Percentiles rank a stretch among this genome's conserved stretches.
These are phyloP conservation scores for Cutaneotrichosporon sp. DNA, from an alignment of 1,284 basidiomycete species.

Conservation along the genomic window DNA sequence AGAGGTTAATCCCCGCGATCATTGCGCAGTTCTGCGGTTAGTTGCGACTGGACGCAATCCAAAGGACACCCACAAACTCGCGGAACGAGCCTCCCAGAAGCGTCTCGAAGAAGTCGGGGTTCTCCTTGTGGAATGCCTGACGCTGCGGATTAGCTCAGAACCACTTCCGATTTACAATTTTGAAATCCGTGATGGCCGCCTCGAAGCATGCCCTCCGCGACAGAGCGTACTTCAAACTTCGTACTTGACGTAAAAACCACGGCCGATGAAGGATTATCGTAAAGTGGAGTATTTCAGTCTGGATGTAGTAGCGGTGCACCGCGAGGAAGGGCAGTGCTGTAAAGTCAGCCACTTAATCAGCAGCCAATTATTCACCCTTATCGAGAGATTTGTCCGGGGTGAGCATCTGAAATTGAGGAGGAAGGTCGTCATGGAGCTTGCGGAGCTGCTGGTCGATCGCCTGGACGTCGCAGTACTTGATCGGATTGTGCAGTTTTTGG, in stretches of 20 bases:
- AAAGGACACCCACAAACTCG: constrained; percentile 47
- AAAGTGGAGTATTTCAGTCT: constrained; percentile 50
- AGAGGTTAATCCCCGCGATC: constrained; percentile 49
- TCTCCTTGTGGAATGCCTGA: constrained; percentile 45
- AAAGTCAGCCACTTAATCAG: neutral
- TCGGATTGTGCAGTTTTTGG: constrained; percentile 73
- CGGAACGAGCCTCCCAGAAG: constrained; percentile 45
- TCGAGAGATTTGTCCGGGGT: constrained; percentile 41
- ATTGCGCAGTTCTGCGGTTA: constrained; percentile 46
- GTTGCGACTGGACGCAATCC: neutral
- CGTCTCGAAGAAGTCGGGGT: constrained; percentile 47
- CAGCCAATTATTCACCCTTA: constrained; percentile 29
- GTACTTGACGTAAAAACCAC: constrained; percentile 46
- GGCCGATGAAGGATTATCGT: constrained; percentile 51
- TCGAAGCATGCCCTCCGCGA: constrained; percentile 48
- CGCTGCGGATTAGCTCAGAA: constrained; percentile 27
- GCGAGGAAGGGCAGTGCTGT: constrained; percentile 41
- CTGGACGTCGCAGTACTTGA: constrained; percentile 78
- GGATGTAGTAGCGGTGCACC: constrained; percentile 50
- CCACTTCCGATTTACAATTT: constrained; percentile 31
- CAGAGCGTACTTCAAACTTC: constrained; percentile 36
- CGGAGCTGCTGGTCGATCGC: constrained; percentile 78
- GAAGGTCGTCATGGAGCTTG: constrained; percentile 70
- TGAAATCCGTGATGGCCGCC: constrained; percentile 45
- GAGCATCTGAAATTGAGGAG: constrained; percentile 55